Percentiles rank a stretch among this genome's conserved stretches.
phyloP scores from a whole-genome alignment of 2,329 filamentous ascomycete species.

The Purpureocillium takamizusanense region DNA sequence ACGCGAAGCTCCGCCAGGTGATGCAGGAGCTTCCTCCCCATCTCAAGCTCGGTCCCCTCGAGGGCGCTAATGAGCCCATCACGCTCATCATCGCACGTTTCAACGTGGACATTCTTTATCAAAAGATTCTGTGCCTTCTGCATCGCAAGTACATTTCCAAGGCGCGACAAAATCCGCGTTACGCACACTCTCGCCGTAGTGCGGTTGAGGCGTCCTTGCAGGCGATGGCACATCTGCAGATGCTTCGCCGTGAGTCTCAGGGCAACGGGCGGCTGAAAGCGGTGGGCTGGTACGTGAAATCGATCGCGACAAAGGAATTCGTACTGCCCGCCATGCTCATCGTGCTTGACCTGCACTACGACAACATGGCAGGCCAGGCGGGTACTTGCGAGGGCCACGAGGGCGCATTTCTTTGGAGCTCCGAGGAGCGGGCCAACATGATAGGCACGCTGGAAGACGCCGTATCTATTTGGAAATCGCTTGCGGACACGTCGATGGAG shows the following conservation, averaged over 20 bases:
- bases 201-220: conserved; percentile 83
- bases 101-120: conserved; percentile 74
- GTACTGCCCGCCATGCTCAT: conserved; percentile 79
- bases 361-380: conserved; percentile 38
- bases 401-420: conserved; percentile 45
- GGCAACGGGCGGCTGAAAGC: conserved; percentile 61
- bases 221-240: conserved; percentile 68
- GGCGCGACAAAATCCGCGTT: conserved; percentile 69
- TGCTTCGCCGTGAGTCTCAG: conserved; percentile 66
- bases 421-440: conserved; percentile 63
- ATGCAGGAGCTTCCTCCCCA: conserved; percentile 68
- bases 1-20: conserved; percentile 51
- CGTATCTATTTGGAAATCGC: conserved; percentile 68
- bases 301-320: conserved; percentile 77
- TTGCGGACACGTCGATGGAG: conserved; percentile 74
- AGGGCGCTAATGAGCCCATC: conserved; percentile 71
- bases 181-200: conserved; percentile 71
- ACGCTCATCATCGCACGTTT: conserved; percentile 80
- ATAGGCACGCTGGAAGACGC: conserved; percentile 63
- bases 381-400: conserved; percentile 30
- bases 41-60: conserved; percentile 64
- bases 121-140: conserved; percentile 81
- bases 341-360: conserved; percentile 71
- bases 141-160: conserved; percentile 81
- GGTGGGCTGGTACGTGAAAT: conserved; percentile 71